phyloP scores from a whole-genome alignment of 225 moss, liverwort and hornwort species.

The Thuidium tamariscinum region DNA sequence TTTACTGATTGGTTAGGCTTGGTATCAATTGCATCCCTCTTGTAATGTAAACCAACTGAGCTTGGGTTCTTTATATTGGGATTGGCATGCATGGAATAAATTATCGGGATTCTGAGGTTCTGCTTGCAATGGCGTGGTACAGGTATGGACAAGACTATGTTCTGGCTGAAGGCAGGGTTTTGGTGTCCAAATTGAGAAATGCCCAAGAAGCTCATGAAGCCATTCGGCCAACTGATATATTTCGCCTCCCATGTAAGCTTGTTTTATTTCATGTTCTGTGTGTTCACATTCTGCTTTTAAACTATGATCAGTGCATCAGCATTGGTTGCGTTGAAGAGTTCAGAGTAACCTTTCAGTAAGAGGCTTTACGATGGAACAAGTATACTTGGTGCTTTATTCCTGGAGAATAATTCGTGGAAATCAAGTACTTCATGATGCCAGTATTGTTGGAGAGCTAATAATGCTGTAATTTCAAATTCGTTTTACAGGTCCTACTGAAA shows the following conservation, averaged over 20 bases:
- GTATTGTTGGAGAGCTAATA: not conserved
- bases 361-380: not conserved
- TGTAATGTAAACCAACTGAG: not conserved
- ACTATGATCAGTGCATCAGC: not conserved
- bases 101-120: not conserved
- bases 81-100: not conserved
- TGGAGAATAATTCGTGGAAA: not conserved
- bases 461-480: not conserved
- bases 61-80: not conserved
- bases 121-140: not conserved
- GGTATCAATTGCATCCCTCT: not conserved
- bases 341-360: not conserved
- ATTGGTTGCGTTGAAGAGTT: not conserved
- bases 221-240: slow-evolving; percentile 85
- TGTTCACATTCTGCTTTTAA: not conserved
- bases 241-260: slow-evolving; percentile 66
- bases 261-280: not conserved
- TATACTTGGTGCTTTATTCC: not conserved
- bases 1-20: not conserved
- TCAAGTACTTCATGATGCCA: not conserved
- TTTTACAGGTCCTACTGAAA: not conserved
- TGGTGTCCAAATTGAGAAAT: slow-evolving; percentile 76
- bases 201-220: slow-evolving; percentile 97
- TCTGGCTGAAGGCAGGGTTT: slow-evolving; percentile 46
- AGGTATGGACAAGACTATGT: slow-evolving; percentile 68